Evolutionary conservation across 75 land plant genomes (phyloP), one percentile per base, ranked within the genome.

Genomic region (Pinus albicaulis): DNA sequence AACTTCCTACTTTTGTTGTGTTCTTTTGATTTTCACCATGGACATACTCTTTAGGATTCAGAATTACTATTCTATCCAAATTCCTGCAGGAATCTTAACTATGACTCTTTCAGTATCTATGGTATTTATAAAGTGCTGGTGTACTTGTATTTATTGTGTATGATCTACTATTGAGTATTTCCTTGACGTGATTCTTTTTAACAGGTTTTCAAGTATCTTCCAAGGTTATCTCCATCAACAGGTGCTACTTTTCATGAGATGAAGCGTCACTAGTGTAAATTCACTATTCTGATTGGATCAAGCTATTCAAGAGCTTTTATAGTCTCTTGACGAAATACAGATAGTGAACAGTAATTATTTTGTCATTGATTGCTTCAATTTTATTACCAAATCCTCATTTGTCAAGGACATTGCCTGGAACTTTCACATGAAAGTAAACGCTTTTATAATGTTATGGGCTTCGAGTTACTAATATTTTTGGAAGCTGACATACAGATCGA

Each of bases 131-230:
- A 55, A 72, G 15, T 55, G 24, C 22, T 72, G 56, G 34, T 72
- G 26, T 14, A 26, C 7, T 23, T 14, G 57, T 55, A 5, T 72
- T 55, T 53, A 4, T 22, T 55, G 34, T 55, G 12, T 3, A 55
- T 52, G 57, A 48, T 48, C 52, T 26, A 24, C 11, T 26, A 2
- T 28, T 2, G 34, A 24, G 1, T 26, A 55, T 19, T 19, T 3
- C 31, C 3, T 20, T 11, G 36, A 36, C 4, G 38, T 19, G 71
- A 28, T 25, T 38, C 22, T 22, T 52, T 75, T 24, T 59, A 56
- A 53, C 78, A 85, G 87, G 87, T 85, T 12, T 85, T 85, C 76
- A 86, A 81, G 26, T 74, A 79, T 79, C 76, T 85, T 75, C 79
- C 81, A 60, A 78, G 80, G 55, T 53, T 85, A 20, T 85, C 87